These are phyloP conservation scores for Tagetes erecta DNA, from an alignment of 129 eudicot species.

Conservation along the genomic window DNA sequence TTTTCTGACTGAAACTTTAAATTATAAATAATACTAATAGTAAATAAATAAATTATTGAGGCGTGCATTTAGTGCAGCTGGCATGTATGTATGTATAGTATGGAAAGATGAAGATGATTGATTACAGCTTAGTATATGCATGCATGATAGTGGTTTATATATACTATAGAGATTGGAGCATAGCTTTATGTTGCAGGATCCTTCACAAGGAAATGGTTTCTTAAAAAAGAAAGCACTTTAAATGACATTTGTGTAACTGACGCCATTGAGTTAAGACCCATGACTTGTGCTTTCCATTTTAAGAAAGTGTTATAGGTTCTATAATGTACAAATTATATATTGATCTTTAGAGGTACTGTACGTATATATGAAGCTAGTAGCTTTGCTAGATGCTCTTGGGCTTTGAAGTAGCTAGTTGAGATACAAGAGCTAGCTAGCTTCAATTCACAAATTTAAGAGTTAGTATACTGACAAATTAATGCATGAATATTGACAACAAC, in stretches of 20 bases:
- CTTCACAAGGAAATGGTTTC: constrained; percentile 30
- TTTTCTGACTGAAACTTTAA: neutral
- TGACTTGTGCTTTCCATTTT: constrained; percentile 29
- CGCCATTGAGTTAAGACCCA: constrained; percentile 38
- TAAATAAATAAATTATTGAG: constrained; percentile 1
- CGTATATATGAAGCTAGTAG: neutral
- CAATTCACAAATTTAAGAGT: constrained; percentile 4
- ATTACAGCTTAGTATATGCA: constrained; percentile 26
- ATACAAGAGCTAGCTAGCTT: neutral
- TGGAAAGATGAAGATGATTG: neutral
- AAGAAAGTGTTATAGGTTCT: constrained; percentile 38
- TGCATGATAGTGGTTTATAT: constrained; percentile 21
- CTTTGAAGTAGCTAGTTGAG: constrained; percentile 14
- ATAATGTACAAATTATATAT: constrained; percentile 32
- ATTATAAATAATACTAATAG: neutral
- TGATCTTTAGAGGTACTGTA: constrained; percentile 25
- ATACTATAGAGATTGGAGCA: constrained; percentile 29
- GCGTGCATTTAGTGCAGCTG: neutral
- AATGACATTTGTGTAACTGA: constrained; percentile 28
- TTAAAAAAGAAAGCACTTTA: constrained; percentile 39
- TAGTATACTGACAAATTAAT: neutral
- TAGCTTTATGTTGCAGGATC: constrained; percentile 36
- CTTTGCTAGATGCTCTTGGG: constrained; percentile 18
- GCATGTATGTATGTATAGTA: neutral
- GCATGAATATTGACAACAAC: neutral